Base-by-base conservation (phyloP, 768 basidiomycete species). In the Zangia roseola region DNA sequence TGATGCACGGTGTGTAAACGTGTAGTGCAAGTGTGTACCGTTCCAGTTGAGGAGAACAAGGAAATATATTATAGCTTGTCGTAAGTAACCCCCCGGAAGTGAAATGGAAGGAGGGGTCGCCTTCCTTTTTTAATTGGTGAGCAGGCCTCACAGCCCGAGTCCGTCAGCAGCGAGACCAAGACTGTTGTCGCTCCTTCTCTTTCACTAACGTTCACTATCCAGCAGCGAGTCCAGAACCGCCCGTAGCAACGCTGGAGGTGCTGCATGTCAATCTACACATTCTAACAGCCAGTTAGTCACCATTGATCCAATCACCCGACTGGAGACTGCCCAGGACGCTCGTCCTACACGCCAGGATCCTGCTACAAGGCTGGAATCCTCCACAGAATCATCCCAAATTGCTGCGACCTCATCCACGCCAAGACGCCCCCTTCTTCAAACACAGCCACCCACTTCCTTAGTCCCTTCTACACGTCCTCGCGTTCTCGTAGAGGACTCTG, bases 251-350 rank as follows among this genome's bases (percentile, higher is more conserved):
- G 43, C 40, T 51, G 45, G 45, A 54, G 42, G 39, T 40, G 63
- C 56, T 59, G 54, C 56, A 67, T 67, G 65, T 54, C 53, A 53
- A 57, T 45, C 54, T 55, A 46, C 31, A 43, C 49, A 40, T 52
- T 52, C 25, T 36, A 59, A 50, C 56, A 49, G 31, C 56, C 53
- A 44, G 49, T 54, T 64, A 65, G 72, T 61, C 74, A 76, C 76
- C 75, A 88, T 88, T 86, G 83, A 84, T 83, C 74, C 84, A 73
- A 67, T 74, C 73, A 79, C 77, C 63, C 70, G 74, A 65, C 71
- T 76, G 70, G 71, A 69, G 74, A 68, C 74, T 70, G 64, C 78
- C 68, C 77, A 80, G 84, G 80, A 81, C 72, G 67, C 67, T 61
- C 56, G 64, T 69, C 71, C 71, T 67, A 62, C 59, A 57, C 69